Evolutionary conservation across 1,284 basidiomycete species (phyloP), one percentile per base, ranked within the genome.

Genomic region (Pterula multifida): DNA sequence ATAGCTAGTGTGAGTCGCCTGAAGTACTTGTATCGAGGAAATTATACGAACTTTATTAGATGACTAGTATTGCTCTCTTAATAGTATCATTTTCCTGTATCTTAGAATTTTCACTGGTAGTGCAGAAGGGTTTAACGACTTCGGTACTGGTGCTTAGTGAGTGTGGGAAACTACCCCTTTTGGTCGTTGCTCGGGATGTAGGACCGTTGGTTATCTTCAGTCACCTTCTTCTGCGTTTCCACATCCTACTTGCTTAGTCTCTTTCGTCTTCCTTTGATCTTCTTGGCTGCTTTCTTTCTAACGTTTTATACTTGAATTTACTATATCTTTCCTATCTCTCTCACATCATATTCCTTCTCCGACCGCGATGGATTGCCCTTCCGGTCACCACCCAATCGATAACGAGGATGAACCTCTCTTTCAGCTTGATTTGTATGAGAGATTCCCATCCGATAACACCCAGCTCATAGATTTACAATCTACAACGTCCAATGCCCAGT

Each of bases 401-500:
- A 73, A 72, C 70, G 39, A 42, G 39, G 69, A 73, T 52, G 69
- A 72, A 54, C 60, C 68, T 47, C 60, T 78, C 60, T 75, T 76
- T 60, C 66, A 70, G 54, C 75, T 79, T 59, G 75, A 76, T 57
- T 60, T 68, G 50, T 71, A 66, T 66, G 72, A 76, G 44, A 58
- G 54, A 47, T 50, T 55, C 44, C 44, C 55, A 23, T 3, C 42
- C 26, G 45, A 53, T 19, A 17, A 48, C 22, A 21, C 22, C 3
- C 21, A 42, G 26, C 9, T 36, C 32, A 42, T 13, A 25, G 13
- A 13, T 44, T 22, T 25, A 53, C 26, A 32, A 42, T 50, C 51
- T 42, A 44, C 50, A 32, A 6, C 6, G 28, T 15, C 28, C 6
- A 15, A 15, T 6, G 6, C 15, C 28, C 6, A 6, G 6, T 15